A percentile compares a stretch with the other conserved stretches of the same genome.
These are phyloP conservation scores for Tricholoma saponaceum DNA, from an alignment of 768 basidiomycete species.

Conservation along the genomic window DNA sequence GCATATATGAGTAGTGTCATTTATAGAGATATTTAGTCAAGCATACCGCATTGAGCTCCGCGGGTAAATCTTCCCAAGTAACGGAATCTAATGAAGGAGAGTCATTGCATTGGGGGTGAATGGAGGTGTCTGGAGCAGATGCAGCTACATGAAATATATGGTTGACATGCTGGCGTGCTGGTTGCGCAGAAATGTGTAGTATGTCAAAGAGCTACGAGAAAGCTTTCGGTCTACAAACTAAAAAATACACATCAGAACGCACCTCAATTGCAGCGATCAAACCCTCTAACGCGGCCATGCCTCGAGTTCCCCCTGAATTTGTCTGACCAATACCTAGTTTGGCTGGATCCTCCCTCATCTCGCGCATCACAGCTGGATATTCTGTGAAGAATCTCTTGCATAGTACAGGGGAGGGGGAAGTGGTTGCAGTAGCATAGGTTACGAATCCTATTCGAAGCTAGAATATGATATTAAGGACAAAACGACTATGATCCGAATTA, in stretches of 20 bases:
- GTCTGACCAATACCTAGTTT: conserved; percentile 58
- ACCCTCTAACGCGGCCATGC: conserved; percentile 70
- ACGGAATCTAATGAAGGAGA: conserved; percentile 41
- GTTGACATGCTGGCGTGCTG: conserved; percentile 19
- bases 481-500: background rate
- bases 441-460: conserved; percentile 48
- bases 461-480: background rate
- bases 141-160: conserved; percentile 65
- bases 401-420: conserved; percentile 50
- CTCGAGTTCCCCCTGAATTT: conserved; percentile 40
- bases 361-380: conserved; percentile 32
- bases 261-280: conserved; percentile 71
- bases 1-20: background rate
- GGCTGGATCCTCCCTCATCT: conserved; percentile 40
- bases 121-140: conserved; percentile 48
- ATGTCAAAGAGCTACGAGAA: conserved; percentile 37
- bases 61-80: conserved; percentile 58
- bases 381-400: conserved; percentile 55
- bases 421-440: conserved; percentile 60
- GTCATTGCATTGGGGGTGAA: conserved; percentile 53
- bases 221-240: background rate
- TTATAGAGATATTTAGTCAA: background rate
- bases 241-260: conserved; percentile 6
- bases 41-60: conserved; percentile 58
- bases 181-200: conserved; percentile 19